Conservation (phyloP, 305 asterid genomes). For the Caryopteris hybrid region DNA sequence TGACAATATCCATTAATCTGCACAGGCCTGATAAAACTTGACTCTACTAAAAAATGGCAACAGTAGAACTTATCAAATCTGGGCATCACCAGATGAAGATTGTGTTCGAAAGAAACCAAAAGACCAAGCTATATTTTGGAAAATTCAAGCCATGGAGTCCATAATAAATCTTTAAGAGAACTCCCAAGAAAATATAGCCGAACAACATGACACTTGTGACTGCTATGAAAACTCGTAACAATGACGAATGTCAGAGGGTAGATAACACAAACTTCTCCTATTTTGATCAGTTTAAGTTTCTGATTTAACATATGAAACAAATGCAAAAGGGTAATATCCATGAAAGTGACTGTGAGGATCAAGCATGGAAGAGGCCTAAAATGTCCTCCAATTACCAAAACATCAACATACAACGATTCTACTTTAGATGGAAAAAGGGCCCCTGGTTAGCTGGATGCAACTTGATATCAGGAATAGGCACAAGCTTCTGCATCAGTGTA, state of each 20-base stretch:
- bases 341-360: neutral
- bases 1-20: neutral
- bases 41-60: neutral
- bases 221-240: neutral
- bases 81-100: neutral
- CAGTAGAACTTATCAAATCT: neutral
- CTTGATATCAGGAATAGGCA: neutral
- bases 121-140: neutral
- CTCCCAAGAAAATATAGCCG: neutral
- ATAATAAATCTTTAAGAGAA: neutral
- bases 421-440: neutral
- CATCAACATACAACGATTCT: neutral
- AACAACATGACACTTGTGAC: neutral
- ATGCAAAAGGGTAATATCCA: neutral
- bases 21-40: slow-evolving; percentile 9
- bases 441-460: neutral
- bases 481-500: neutral
- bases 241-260: neutral
- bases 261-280: neutral
- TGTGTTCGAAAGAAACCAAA: neutral
- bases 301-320: neutral
- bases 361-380: neutral
- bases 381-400: no score
- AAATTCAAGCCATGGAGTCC: neutral
- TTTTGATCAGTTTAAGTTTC: neutral